phyloP scores from a whole-genome alignment of 768 basidiomycete genomes.

The Termitomyces sp. region DNA sequence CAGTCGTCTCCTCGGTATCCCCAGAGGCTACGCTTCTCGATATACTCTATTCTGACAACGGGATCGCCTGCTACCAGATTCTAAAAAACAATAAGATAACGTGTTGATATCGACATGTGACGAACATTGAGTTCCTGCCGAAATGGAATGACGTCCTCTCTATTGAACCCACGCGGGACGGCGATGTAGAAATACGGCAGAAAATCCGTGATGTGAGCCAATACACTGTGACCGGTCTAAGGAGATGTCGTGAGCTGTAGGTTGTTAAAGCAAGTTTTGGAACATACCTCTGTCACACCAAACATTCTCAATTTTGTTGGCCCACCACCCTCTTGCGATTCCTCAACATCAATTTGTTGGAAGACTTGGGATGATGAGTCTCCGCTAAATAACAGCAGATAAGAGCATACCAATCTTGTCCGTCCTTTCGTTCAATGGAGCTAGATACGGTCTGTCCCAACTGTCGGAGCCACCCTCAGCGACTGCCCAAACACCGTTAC shows the following conservation, averaged over 20 bases:
- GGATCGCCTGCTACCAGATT: conserved; percentile 24
- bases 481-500: conserved; percentile 28
- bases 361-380: conserved; percentile 51
- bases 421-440: conserved; percentile 47
- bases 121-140: conserved; percentile 71
- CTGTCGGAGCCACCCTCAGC: conserved; percentile 74
- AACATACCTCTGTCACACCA: conserved; percentile 79
- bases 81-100: conserved; percentile 18
- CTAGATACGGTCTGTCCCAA: conserved; percentile 65
- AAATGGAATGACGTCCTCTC: conserved; percentile 63
- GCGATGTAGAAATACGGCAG: conserved; percentile 92
- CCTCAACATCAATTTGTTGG: conserved; percentile 94
- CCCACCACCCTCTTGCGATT: conserved; percentile 39
- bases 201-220: conserved; percentile 78
- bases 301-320: conserved; percentile 63
- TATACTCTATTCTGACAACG: conserved; percentile 51
- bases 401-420: conserved; percentile 61
- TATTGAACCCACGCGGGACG: conserved; percentile 76
- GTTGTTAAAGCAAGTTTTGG: neutral
- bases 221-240: conserved; percentile 84
- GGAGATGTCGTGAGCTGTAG: neutral
- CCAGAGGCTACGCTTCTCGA: conserved; percentile 73
- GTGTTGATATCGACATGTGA: neutral
- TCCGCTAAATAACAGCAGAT: neutral
- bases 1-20: conserved; percentile 82